A percentile compares a stretch with the other conserved stretches of the same genome.
Conservation (phyloP, 164 flowering plant species). For the Macadamia integrifolia region DNA sequence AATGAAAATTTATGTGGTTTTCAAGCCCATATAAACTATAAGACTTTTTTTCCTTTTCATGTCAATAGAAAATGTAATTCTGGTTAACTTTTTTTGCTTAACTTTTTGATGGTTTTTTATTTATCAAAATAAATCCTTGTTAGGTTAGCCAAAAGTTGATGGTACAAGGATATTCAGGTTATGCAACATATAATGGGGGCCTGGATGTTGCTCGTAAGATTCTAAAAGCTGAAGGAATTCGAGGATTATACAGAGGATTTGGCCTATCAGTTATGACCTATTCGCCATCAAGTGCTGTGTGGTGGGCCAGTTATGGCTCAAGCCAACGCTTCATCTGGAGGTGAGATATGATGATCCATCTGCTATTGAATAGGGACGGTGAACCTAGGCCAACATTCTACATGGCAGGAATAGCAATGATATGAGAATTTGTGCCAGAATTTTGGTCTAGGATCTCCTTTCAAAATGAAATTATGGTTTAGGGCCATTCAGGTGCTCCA, state of each 20-base stretch:
- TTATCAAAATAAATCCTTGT: constrained; percentile 6
- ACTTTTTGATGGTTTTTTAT: constrained; percentile 11
- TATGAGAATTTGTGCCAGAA: too few relatives aligned
- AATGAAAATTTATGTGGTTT: background rate
- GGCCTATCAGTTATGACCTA: constrained; percentile 90
- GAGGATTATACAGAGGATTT: constrained; percentile 91
- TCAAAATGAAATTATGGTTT: background rate
- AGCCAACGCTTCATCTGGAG: constrained; percentile 96
- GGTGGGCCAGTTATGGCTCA: constrained; percentile 99
- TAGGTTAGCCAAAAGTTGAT: constrained; percentile 95
- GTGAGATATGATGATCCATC: constrained; percentile 31
- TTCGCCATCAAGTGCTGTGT: constrained; percentile 97
- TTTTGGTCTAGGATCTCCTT: background rate
- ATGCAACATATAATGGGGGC: constrained; percentile 79
- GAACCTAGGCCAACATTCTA: too few relatives aligned
- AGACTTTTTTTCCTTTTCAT: background rate
- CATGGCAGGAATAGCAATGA: too few relatives aligned
- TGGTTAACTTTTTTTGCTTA: background rate
- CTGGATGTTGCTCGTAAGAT: constrained; percentile 84
- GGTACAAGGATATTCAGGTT: constrained; percentile 98
- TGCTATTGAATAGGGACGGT: too few relatives aligned
- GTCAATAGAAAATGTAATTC: background rate
- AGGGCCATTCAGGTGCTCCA: too few relatives aligned
- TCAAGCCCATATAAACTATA: background rate
- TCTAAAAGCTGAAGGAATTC: constrained; percentile 66